Conservation (phyloP, 2,329 filamentous ascomycete species). For the Fusarium siculi region DNA sequence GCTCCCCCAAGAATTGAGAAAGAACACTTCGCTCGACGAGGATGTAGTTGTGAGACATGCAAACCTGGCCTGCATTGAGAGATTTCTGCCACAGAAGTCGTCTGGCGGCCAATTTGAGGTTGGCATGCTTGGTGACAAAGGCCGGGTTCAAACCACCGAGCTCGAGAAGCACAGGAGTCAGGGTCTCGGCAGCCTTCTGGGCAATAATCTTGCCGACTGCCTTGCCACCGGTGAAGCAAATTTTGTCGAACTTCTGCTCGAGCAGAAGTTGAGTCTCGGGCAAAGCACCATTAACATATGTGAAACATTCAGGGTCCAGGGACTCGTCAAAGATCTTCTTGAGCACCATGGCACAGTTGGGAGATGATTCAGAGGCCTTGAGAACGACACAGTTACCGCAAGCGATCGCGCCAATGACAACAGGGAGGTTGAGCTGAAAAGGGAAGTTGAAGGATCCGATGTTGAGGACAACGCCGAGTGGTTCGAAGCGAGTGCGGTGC, state of each 20-base stretch:
- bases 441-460: slow-evolving; percentile 97
- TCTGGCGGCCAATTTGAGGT: slow-evolving; percentile 82
- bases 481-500: slow-evolving; percentile 86
- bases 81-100: slow-evolving; percentile 91
- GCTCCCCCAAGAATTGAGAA: slow-evolving; percentile 75
- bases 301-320: slow-evolving; percentile 82
- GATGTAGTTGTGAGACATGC: slow-evolving; percentile 92
- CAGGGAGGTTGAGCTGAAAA: slow-evolving; percentile 80
- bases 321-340: slow-evolving; percentile 79
- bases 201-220: slow-evolving; percentile 86
- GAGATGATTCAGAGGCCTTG: slow-evolving; percentile 89
- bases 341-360: slow-evolving; percentile 80
- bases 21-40: slow-evolving; percentile 82
- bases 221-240: slow-evolving; percentile 91
- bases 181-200: slow-evolving; percentile 86
- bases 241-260: slow-evolving; percentile 95
- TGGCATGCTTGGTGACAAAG: slow-evolving; percentile 85
- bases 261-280: slow-evolving; percentile 84
- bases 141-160: slow-evolving; percentile 93
- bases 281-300: slow-evolving; percentile 82
- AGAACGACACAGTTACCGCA: slow-evolving; percentile 90
- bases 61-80: slow-evolving; percentile 89
- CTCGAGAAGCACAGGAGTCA: slow-evolving; percentile 90
- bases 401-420: slow-evolving; percentile 88
- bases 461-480: slow-evolving; percentile 82